A percentile compares a stretch with the other conserved stretches of the same genome.
phyloP scores from a whole-genome alignment of 257 asterid species.

The Gentiana dahurica region DNA sequence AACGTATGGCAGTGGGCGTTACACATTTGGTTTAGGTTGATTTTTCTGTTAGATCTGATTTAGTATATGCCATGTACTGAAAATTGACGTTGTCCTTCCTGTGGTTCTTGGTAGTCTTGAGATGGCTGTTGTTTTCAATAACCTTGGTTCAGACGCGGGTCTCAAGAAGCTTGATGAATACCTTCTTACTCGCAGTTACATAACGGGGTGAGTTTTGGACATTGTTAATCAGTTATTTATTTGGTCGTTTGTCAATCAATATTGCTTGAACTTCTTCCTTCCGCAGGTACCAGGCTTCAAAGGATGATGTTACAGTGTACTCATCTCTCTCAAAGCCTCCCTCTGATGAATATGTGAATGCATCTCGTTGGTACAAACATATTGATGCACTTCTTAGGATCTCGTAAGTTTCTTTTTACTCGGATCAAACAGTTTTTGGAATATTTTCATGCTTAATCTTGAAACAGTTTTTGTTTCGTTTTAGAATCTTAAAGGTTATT shows the following conservation, averaged over 20 bases:
- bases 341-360: slow-evolving; percentile 42
- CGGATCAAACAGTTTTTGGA: too few relatives aligned
- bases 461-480: background rate
- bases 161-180: slow-evolving; percentile 86
- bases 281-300: slow-evolving; percentile 72
- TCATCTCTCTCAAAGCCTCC: slow-evolving; percentile 49
- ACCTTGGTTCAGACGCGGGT: slow-evolving; percentile 48
- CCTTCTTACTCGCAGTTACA: slow-evolving; percentile 77
- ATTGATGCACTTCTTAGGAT: slow-evolving; percentile 28
- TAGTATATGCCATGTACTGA: too few relatives aligned
- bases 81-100: too few relatives aligned
- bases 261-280: background rate
- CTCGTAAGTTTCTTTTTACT: slow-evolving; percentile 16
- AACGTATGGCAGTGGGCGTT: too few relatives aligned
- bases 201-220: slow-evolving; percentile 52
- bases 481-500: background rate
- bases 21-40: too few relatives aligned
- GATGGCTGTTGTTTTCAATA: slow-evolving; percentile 57
- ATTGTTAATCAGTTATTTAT: background rate
- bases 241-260: background rate
- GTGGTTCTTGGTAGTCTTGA: background rate
- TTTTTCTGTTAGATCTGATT: too few relatives aligned
- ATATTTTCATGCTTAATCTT: background rate
- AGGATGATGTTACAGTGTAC: slow-evolving; percentile 65
- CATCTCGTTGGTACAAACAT: slow-evolving; percentile 24